A percentile compares a stretch with the other conserved stretches of the same genome.
These are phyloP conservation scores for Saitozyma podzolica DNA, from an alignment of 768 basidiomycete genomes.

Conservation along the genomic window DNA sequence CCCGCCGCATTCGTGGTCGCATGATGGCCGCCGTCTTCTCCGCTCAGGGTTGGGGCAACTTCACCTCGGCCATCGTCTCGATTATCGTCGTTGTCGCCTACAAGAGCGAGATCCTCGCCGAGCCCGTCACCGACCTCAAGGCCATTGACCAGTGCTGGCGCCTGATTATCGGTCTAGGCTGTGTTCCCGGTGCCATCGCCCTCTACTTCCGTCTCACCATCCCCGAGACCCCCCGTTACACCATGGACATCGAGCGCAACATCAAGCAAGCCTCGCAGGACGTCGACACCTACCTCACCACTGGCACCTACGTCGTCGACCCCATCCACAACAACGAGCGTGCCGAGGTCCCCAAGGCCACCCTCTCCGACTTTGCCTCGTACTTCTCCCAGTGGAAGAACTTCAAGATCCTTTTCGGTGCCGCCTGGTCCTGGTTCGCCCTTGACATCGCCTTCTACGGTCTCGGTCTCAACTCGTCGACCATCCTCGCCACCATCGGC, in stretches of 20 bases:
- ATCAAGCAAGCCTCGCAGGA: constrained; percentile 71
- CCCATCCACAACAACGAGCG: constrained; percentile 63
- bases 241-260: constrained; percentile 89
- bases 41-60: constrained; percentile 82
- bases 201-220: constrained; percentile 92
- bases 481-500: constrained; percentile 69
- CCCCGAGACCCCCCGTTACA: constrained; percentile 84
- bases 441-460: constrained; percentile 74
- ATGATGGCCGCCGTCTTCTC: constrained; percentile 90
- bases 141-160: constrained; percentile 81
- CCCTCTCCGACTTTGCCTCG: constrained; percentile 64
- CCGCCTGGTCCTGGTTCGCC: constrained; percentile 84
- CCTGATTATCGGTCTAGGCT: constrained; percentile 82
- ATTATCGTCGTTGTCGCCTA: constrained; percentile 67
- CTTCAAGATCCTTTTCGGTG: constrained; percentile 73
- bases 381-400: constrained; percentile 73
- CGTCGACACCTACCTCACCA: constrained; percentile 67
- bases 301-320: constrained; percentile 57
- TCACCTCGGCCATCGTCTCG: constrained; percentile 68
- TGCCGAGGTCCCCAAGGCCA: constrained; percentile 69
- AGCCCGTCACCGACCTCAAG: constrained; percentile 51
- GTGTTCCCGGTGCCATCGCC: constrained; percentile 74
- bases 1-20: constrained; percentile 72
- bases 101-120: constrained; percentile 63
- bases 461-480: constrained; percentile 76